Percentiles rank a stretch among this genome's conserved stretches.
phyloP scores from a whole-genome alignment of 164 flowering plant species.

The Macadamia tetraphylla region DNA sequence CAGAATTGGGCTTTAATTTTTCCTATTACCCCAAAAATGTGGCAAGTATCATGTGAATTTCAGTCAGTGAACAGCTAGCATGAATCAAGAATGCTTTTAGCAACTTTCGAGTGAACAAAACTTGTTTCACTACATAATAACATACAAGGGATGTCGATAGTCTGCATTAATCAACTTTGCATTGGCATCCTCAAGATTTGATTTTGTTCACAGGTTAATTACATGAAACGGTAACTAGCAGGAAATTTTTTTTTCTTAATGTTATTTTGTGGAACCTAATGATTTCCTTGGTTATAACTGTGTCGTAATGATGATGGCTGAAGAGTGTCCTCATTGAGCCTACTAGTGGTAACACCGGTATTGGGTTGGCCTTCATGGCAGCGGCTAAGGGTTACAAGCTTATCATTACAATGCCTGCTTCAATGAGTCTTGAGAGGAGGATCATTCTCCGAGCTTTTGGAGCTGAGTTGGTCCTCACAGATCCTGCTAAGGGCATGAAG shows the following conservation, averaged over 20 bases:
- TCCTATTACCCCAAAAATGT: no score
- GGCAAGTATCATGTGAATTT: no score
- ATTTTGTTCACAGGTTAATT: no score
- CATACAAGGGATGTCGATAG: no score
- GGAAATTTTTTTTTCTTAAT: not conserved
- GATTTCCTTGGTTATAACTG: not conserved
- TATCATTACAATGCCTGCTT: slow-evolving; percentile 71
- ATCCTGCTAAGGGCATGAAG: slow-evolving; percentile 69
- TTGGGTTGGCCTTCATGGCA: slow-evolving; percentile 65
- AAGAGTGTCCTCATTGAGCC: slow-evolving; percentile 79
- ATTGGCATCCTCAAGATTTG: not conserved
- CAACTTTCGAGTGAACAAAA: no score
- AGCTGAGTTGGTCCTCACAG: slow-evolving; percentile 66
- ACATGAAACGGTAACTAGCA: not conserved
- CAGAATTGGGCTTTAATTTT: no score
- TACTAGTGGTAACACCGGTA: slow-evolving; percentile 80
- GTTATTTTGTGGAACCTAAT: not conserved
- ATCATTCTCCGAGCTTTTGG: slow-evolving; percentile 69
- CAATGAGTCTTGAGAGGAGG: slow-evolving; percentile 73
- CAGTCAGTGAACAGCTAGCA: no score
- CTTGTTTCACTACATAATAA: no score
- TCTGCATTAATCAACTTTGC: no score
- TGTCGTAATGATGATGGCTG: slow-evolving; percentile 10
- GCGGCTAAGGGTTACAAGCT: slow-evolving; percentile 76
- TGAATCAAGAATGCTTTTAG: no score